A percentile compares a stretch with the other conserved stretches of the same genome.
phyloP scores from a whole-genome alignment of 345 rosid genomes.

The Rhodamnia rubescens region DNA sequence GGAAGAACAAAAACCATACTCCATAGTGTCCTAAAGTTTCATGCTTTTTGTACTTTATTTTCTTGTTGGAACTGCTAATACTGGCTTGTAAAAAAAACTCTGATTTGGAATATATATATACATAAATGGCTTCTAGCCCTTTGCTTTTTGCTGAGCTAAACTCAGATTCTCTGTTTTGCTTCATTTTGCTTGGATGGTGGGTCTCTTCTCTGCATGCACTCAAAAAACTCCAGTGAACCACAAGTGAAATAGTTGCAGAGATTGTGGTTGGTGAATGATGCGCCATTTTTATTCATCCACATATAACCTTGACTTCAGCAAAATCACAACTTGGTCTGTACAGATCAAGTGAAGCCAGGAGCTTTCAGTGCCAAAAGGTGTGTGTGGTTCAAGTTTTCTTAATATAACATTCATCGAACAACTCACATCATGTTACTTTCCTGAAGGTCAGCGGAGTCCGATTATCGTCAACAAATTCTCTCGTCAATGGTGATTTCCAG shows the following conservation, averaged over 20 bases:
- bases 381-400: background rate
- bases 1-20: background rate
- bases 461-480: background rate
- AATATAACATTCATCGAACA: background rate
- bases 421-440: background rate
- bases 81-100: background rate
- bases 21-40: background rate
- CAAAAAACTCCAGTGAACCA: background rate
- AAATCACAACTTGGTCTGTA: background rate
- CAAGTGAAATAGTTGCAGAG: background rate
- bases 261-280: background rate
- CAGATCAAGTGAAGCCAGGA: background rate
- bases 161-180: background rate
- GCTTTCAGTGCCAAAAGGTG: background rate
- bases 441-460: background rate
- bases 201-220: background rate
- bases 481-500: background rate
- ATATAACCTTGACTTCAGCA: background rate
- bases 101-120: background rate
- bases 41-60: background rate
- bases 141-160: background rate
- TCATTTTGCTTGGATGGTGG: background rate
- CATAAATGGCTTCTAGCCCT: background rate
- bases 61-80: background rate
- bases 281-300: background rate